Evolutionary conservation across 2,329 filamentous ascomycete genomes (phyloP).

Genomic region (Lasiodiplodia hormozganensis): DNA sequence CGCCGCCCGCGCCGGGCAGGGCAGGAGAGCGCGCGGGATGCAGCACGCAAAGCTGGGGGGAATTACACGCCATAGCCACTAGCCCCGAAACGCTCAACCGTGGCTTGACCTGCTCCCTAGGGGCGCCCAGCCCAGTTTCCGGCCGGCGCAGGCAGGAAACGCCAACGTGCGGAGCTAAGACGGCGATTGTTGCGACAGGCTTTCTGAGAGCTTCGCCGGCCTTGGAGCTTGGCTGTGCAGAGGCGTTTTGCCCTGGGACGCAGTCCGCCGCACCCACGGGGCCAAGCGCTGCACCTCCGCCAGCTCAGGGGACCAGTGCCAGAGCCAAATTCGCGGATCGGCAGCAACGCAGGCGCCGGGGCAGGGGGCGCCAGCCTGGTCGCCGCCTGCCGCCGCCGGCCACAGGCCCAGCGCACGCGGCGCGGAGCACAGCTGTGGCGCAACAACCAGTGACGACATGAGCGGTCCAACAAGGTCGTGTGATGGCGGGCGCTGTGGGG

Average conservation of each 20-base stretch:
- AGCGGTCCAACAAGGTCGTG: background rate
- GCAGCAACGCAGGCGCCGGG: background rate
- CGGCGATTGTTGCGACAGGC: background rate
- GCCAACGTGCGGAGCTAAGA: slow-evolving; percentile 10
- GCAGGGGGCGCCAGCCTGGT: background rate
- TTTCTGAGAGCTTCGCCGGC: background rate
- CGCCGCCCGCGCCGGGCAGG: background rate
- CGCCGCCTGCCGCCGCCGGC: background rate
- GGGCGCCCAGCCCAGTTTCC: background rate
- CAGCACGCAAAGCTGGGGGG: slow-evolving; percentile 26
- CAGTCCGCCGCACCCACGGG: slow-evolving; percentile 18
- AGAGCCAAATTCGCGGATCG: slow-evolving; percentile 8
- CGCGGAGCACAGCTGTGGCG: slow-evolving; percentile 8
- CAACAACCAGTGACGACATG: slow-evolving; percentile 4
- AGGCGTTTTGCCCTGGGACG: slow-evolving; percentile 9
- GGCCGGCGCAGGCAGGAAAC: slow-evolving; percentile 1
- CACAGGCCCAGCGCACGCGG: background rate
- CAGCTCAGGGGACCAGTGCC: slow-evolving; percentile 17
- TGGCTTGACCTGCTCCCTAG: slow-evolving; percentile 6
- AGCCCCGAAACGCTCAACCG: background rate
- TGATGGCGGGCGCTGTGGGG: slow-evolving; percentile 10
- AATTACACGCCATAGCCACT: slow-evolving; percentile 19
- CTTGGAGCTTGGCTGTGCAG: slow-evolving; percentile 1
- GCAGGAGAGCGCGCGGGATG: background rate
- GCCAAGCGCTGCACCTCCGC: background rate